A percentile compares a stretch with the other conserved stretches of the same genome.
phyloP scores from a whole-genome alignment of 495 filamentous ascomycete species.

The Cercophora newfieldiana region DNA sequence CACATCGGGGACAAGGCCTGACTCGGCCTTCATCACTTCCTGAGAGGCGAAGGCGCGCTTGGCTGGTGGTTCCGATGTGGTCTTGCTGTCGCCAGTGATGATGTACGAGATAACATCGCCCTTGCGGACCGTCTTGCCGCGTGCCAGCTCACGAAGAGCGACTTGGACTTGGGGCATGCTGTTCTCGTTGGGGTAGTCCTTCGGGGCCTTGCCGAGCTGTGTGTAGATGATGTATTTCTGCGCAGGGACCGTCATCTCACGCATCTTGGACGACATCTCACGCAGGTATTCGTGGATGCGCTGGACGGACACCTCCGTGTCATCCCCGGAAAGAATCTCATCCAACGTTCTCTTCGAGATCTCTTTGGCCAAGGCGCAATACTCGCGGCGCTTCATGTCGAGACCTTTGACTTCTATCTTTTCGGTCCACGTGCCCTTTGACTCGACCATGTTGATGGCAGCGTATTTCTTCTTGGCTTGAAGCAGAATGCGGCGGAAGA shows the following conservation, averaged over 20 bases:
- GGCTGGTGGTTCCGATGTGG: conserved; percentile 70
- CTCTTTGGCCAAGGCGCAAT: conserved; percentile 91
- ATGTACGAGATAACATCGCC: conserved; percentile 97
- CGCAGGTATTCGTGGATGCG: conserved; percentile 91
- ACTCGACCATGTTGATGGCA: conserved; percentile 87
- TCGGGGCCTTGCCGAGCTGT: conserved; percentile 90
- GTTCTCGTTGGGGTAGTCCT: conserved; percentile 88
- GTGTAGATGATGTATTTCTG: conserved; percentile 96
- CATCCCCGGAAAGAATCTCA: conserved; percentile 90
- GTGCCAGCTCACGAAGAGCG: conserved; percentile 80
- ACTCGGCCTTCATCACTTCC: conserved; percentile 76
- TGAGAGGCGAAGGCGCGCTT: conserved; percentile 85
- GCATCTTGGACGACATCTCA: conserved; percentile 79
- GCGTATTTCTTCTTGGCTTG: conserved; percentile 99
- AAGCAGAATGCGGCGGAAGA: conserved; percentile 88
- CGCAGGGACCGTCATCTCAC: conserved; percentile 66
- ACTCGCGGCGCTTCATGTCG: conserved; percentile 96
- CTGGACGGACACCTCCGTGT: conserved; percentile 82
- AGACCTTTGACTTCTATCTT: conserved; percentile 98
- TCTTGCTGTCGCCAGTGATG: conserved; percentile 76
- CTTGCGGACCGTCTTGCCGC: conserved; percentile 81
- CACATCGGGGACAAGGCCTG: conserved; percentile 76
- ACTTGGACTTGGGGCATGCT: conserved; percentile 98
- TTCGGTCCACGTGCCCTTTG: conserved; percentile 86
- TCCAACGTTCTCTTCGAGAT: conserved; percentile 81